Base-by-base conservation (phyloP, 2,329 filamentous ascomycete genomes). In the Cytospora piceicola region DNA sequence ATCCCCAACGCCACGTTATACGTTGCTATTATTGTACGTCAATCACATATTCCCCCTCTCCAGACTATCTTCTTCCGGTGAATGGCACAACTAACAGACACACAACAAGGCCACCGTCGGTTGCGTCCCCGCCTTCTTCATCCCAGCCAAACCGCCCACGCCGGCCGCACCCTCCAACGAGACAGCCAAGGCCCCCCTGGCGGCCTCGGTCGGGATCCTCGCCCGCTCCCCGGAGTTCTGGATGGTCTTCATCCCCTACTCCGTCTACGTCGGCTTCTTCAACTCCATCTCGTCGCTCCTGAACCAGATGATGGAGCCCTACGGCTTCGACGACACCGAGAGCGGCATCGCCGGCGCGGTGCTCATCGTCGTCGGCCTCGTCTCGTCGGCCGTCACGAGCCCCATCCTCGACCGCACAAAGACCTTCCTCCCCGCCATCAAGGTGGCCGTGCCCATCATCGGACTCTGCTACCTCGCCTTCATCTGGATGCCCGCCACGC, bases 291-390 rank as follows among this genome's bases (percentile, higher is more conserved):
- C 93, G 58, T 91, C 91, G 1, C 86, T 98, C 1, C 83, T 98
- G 12, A 96, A 94, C 80, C 94, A 97, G 75, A 92, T 98, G 75
- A 85, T 98, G 69, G 81, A 86, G 49, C 95, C 95, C 0, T 94
- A 97, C 78, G 91, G 88, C 72, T 96, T 93, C 83, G 85, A 81
- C 66, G 90, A 96, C 75, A 90, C 90, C 69, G 85, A 97, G 64
- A 92, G 94, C 27, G 95, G 95, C 39, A 94, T 98, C 72, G 93
- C 90, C 14, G 95, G 95, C 69, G 95, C 91, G 0, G 78, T 98
- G 11, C 85, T 98, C 39, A 98, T 98, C 74, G 83, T 97, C 56
- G 91, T 95, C 61, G 95, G 95, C 11, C 87, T 99, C 1, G 82
- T 96, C 54, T 78, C 85, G 5, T 85, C 93, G 0, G 95, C 93